These are phyloP conservation scores for Lentinula aciculospora DNA, from an alignment of 768 basidiomycete genomes.

Conservation along the genomic window DNA sequence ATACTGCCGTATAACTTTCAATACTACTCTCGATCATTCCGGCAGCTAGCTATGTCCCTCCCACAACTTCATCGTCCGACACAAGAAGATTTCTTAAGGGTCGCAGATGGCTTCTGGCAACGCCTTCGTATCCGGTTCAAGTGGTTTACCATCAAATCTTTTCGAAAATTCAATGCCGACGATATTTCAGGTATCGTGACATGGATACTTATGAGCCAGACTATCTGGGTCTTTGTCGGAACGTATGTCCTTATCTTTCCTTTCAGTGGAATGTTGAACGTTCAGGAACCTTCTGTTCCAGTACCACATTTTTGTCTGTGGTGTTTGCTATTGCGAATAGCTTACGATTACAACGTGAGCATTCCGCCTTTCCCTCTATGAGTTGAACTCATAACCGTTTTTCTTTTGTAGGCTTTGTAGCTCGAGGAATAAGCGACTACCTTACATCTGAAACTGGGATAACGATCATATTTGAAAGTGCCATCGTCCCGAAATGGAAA, in stretches of 20 bases:
- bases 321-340: constrained; percentile 88
- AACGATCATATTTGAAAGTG: constrained; percentile 93
- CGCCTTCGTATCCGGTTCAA: constrained; percentile 88
- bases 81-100: constrained; percentile 82
- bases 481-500: constrained; percentile 97
- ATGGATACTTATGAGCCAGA: constrained; percentile 95
- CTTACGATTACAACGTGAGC: constrained; percentile 72
- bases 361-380: neutral
- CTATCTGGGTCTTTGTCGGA: constrained; percentile 91
- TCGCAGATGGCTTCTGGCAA: constrained; percentile 88
- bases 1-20: constrained; percentile 39
- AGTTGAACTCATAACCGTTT: neutral
- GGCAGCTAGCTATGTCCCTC: constrained; percentile 69
- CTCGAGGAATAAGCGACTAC: constrained; percentile 85
- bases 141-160: constrained; percentile 95
- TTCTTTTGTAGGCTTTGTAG: constrained; percentile 64
- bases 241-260: constrained; percentile 57
- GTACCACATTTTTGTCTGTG: constrained; percentile 95
- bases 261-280: neutral
- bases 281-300: constrained; percentile 18
- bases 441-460: constrained; percentile 91
- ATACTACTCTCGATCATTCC: constrained; percentile 78
- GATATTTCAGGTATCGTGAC: constrained; percentile 95
- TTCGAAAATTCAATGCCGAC: constrained; percentile 92
- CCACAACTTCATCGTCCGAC: constrained; percentile 79